Evolutionary conservation across 2,329 filamentous ascomycete genomes (phyloP), one percentile per base, ranked within the genome.

Genomic region (Cyphellophora attinorum): DNA sequence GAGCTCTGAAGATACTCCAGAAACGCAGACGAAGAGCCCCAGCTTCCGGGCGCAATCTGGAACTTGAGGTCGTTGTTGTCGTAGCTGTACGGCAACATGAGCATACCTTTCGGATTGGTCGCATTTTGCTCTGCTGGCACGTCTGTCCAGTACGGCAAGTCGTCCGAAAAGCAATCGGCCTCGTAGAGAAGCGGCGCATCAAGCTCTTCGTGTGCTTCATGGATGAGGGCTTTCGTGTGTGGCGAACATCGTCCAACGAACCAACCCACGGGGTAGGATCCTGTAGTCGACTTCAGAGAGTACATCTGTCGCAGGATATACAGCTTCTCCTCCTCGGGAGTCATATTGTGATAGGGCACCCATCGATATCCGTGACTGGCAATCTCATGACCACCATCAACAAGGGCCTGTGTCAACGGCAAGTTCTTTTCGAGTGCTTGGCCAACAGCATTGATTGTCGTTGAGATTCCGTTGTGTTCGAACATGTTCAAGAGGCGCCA

Each of bases 11-110:
- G 19, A 17, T 38, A 34, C 3, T 34, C 31, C 35, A 56, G 61
- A 47, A 70, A 70, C 4, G 57, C 62, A 6, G 53, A 45, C 8
- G 36, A 34, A 0, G 66, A 61, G 25, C 59, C 62, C 4, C 61
- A 54, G 42, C 68, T 70, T 0, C 67, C 67, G 5, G 59, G 59
- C 1, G 60, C 56, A 1, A 57, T 52, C 16, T 60, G 54, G 38
- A 62, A 64, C 38, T 64, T 70, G 52, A 64, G 68, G 45, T 72
- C 70, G 45, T 74, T 73, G 56, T 65, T 70, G 49, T 73, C 69
- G 44, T 72, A 72, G 29, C 55, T 60, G 49, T 72, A 72, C 4
- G 67, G 68, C 11, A 73, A 53, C 63, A 72, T 72, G 2, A 74
- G 51, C 38, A 65, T 59, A n/a, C 69, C 68, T 40, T 70, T 63